Base-by-base conservation (phyloP, 1,284 basidiomycete genomes). In the Naganishia sp. region DNA sequence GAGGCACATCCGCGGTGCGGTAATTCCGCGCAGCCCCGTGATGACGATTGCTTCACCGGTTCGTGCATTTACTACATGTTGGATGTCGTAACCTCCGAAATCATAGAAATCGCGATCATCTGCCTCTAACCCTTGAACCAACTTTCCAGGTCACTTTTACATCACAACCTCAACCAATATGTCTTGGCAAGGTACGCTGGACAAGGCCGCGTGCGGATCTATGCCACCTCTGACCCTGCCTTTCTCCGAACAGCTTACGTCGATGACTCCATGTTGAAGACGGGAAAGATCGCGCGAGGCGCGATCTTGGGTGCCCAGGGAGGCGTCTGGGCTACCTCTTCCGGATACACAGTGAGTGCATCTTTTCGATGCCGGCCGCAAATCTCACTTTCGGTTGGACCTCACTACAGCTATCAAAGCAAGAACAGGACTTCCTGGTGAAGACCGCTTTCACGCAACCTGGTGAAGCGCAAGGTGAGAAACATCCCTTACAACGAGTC, bases 231-330 rank as follows among this genome's bases (percentile, higher is more conserved):
- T 10, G 31, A 23, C 13, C n/a, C 33, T 50, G 25, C n/a, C 28
- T 42, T n/a, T 11, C 21, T n/a, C 52, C 25, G 21, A 21, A 31
- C 75, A 94, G 92, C 82, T 67, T 95, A 95, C 83, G 90, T 96
- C 78, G 92, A 97, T 81, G 81, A 82, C 75, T 88, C 94, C 78
- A 87, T 97, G 69, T 78, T 95, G 71, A 90, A 86, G 36, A 89
- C 83, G 66, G 88, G 87, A 73, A 90, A 87, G 80, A 83, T 96
- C 77, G 66, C 81, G 48, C 84, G 86, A 74, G 93, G 91, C 48
- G 92, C 92, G 50, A 96, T 97, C 79, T 71, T 97, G 63, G 94
- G 93, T 48, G 85, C 84, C 70, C 81, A 86, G 73, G 92, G 93
- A 57, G 93, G 94, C 68, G 84, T 94, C 31, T 97, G 94, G 94